Base-by-base conservation (phyloP, 768 basidiomycete genomes). In the Leccinum variicolor region DNA sequence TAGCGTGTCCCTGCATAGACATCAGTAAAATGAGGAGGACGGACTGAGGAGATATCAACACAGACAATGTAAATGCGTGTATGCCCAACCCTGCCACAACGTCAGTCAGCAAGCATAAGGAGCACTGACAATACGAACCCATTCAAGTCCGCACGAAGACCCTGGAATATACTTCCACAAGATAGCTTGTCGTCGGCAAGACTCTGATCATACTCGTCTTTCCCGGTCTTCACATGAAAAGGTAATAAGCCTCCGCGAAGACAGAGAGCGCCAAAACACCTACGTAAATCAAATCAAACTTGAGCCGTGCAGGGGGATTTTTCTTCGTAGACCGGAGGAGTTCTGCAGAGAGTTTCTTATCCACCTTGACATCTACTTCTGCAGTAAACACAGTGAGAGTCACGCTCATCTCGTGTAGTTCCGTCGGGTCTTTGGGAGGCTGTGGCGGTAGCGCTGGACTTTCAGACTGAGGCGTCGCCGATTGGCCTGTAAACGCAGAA, bases 251-350 rank as follows among this genome's bases (percentile, higher is more conserved):
- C 26, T 53, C 21, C 23, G 4, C n/a, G 13, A 39, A 63, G 14
- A 10, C 21, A 1, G 5, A 63, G 9, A 2, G 21, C 23, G 49
- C 23, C 2, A 5, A 33, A 50, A 34, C 5, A 48, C 64, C 10
- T 17, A 68, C 66, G 75, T 92, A 98, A 41, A 99, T 92, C 13
- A 99, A 78, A 62, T 90, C 84, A 54, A 90, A 89, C 55, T 80
- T 85, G 68, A 94, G 81, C 52, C 77, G 81, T 5, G 74, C 75
- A 0, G 96, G 96, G 0, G 92, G 90, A 54, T 90, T 87, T 78
- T 99, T 99, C 81, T 98, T 98, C 11, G 95, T 99, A 1, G 93
- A 91, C 57, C 96, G 79, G 58, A 89, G 81, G 33, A 98, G 76
- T 70, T 98, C 96, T 9, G 76, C 70, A 2, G 82, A 77, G 50